Evolutionary conservation across 148 eudicot genomes (phyloP), one percentile per base, ranked within the genome.

Genomic region (Camellia japonica): DNA sequence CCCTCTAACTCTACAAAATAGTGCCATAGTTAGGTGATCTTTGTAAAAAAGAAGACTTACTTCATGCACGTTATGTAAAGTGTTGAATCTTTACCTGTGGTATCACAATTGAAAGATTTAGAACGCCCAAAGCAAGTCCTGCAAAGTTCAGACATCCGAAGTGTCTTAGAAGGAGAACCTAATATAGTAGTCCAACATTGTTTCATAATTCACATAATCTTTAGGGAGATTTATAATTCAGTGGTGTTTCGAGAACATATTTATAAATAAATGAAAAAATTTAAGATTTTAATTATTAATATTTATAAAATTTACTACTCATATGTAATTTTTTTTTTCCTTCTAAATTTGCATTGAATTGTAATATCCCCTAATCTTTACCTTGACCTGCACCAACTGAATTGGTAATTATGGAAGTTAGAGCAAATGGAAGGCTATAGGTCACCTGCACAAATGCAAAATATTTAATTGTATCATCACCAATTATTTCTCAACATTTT

Each of bases 91-190:
- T 68, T 68, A 15, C 71, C 71, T 42, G 71, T 43, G 71, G 71
- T 68, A 68, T 41, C 18, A 68, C 71, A 38, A 68, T 68, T 1
- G 71, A 68, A 41, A 68, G 71, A 68, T 68, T 68, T 68, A 68
- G 51, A 68, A 68, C 19, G 38, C 70, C 70, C 70, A 67, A 41
- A 67, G 70, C 15, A 5, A 67, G 70, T n/a, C 70, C 70, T 67
- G 5, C 44, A 42, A 67, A 41, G 4, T 61, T 15, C 18, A 61
- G 4, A 6, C 70, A 41, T 30, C 69, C 43, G 4, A 65, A 15
- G 69, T 5, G 47, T 67, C 13, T 67, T 67, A 67, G 70, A 41
- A 67, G 70, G 70, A 67, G 47, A 65, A 38, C 16, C 18, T 41
- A 67, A 23, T 13, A 7, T 41, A 67, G 18, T 41, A 67, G 69